Evolutionary conservation across 441 rosid species (phyloP).

Genomic region (Aquilaria agallochum): DNA sequence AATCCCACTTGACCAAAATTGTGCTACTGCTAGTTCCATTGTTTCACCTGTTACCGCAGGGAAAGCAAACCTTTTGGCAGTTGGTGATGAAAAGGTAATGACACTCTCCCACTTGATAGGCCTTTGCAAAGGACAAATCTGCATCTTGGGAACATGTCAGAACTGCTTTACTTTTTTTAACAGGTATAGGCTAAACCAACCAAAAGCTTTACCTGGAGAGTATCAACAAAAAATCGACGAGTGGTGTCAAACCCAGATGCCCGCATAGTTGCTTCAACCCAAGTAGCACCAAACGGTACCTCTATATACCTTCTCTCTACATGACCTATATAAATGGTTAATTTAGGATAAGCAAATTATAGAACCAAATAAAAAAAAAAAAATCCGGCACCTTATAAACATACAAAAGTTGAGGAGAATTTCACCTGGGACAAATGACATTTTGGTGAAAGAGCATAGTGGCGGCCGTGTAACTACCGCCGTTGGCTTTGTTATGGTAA

Average conservation of each 20-base stretch:
- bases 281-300: constrained; percentile 85
- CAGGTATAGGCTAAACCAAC: constrained; percentile 13
- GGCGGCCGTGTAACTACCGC: constrained; percentile 65
- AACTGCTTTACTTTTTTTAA: constrained; percentile 15
- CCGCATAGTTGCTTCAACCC: constrained; percentile 97
- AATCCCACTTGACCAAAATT: constrained; percentile 98
- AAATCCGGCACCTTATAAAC: neutral
- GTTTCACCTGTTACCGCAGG: constrained; percentile 89
- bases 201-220: constrained; percentile 68
- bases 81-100: constrained; percentile 74
- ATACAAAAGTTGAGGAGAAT: constrained; percentile 8
- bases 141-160: constrained; percentile 36
- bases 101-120: constrained; percentile 92
- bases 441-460: constrained; percentile 54
- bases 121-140: constrained; percentile 91
- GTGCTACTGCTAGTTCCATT: constrained; percentile 94
- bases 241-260: constrained; percentile 87
- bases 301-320: constrained; percentile 89
- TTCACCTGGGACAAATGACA: constrained; percentile 91
- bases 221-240: constrained; percentile 78
- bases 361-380: constrained; percentile 1
- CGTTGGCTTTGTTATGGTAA: constrained; percentile 85
- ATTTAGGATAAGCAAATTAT: constrained; percentile 6
- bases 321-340: constrained; percentile 51
- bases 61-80: constrained; percentile 74